Conservation (phyloP, 2,329 filamentous ascomycete species). For the Colletotrichum echinochloae region DNA sequence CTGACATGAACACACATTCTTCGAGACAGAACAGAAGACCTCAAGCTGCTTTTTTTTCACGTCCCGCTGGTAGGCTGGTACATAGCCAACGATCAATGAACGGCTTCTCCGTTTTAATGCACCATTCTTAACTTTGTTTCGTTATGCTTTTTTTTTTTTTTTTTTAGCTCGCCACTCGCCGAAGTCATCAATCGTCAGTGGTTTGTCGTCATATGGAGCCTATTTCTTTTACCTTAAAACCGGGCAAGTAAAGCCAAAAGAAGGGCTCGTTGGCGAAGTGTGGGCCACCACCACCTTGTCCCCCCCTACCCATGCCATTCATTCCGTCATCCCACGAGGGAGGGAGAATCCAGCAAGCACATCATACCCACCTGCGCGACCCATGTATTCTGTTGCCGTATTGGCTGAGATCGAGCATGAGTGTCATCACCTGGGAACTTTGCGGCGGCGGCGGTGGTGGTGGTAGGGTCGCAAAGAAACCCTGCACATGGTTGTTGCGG, state of each 20-base stretch:
- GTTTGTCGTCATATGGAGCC: constrained; percentile 11
- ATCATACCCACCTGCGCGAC: constrained; percentile 14
- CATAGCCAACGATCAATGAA: not conserved
- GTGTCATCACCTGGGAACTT: constrained; percentile 10
- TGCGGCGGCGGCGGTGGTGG: constrained; percentile 9
- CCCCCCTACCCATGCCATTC: constrained; percentile 20
- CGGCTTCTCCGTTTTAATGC: not conserved
- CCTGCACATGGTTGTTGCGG: constrained; percentile 24
- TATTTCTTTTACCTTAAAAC: constrained; percentile 12
- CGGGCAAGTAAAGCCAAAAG: constrained; percentile 9
- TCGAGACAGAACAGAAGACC: no score
- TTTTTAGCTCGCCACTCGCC: not conserved
- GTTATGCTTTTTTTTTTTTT: not conserved
- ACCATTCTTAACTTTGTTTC: not conserved
- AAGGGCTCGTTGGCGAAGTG: not conserved
- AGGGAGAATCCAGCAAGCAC: constrained; percentile 12
- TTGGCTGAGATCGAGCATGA: not conserved
- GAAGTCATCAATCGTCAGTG: constrained; percentile 7
- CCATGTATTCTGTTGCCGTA: not conserved
- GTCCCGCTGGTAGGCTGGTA: constrained; percentile 1
- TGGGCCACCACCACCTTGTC: not conserved
- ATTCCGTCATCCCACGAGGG: constrained; percentile 31
- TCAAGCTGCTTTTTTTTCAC: constrained; percentile 11
- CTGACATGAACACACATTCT: not conserved
- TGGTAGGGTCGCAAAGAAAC: constrained; percentile 5